Evolutionary conservation across 1,139 yeast species (phyloP).

Genomic region (Saccharomyces hybrid): DNA sequence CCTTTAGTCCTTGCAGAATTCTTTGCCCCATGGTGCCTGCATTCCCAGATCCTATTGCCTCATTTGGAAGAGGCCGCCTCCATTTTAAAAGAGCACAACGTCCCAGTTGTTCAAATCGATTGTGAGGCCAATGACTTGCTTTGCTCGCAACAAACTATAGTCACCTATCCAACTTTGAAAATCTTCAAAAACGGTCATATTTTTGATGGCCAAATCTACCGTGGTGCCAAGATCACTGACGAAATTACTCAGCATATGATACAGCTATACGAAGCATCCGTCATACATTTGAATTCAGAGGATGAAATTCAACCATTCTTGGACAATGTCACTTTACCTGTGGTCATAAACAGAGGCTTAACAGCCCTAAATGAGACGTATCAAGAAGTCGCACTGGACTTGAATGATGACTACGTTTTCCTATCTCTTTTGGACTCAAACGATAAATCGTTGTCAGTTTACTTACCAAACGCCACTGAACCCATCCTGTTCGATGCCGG

Average conservation of each 20-base stretch:
- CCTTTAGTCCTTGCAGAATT: slow-evolving; percentile 87
- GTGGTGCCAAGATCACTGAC: slow-evolving; percentile 74
- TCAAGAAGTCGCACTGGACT: slow-evolving; percentile 22
- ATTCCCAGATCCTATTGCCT: slow-evolving; percentile 88
- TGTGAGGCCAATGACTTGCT: slow-evolving; percentile 79
- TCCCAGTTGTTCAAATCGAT: slow-evolving; percentile 84
- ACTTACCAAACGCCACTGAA: slow-evolving; percentile 2
- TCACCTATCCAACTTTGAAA: slow-evolving; percentile 88
- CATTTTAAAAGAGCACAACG: slow-evolving; percentile 50
- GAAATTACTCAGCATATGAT: slow-evolving; percentile 72
- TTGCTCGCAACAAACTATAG: slow-evolving; percentile 66
- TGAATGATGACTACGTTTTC: slow-evolving; percentile 16
- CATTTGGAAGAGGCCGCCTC: slow-evolving; percentile 82
- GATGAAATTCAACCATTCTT: slow-evolving; percentile 40
- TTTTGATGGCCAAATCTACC: slow-evolving; percentile 48
- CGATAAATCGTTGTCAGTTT: slow-evolving; percentile 6
- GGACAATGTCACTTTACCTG: slow-evolving; percentile 10
- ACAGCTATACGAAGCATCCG: slow-evolving; percentile 78
- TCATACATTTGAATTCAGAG: slow-evolving; percentile 47
- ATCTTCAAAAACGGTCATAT: slow-evolving; percentile 60
- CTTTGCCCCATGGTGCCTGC: slow-evolving; percentile 99
- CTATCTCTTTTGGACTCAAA: slow-evolving; percentile 6
- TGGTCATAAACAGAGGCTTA: slow-evolving; percentile 24
- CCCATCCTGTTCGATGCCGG: slow-evolving; percentile 2
- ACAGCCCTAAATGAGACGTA: slow-evolving; percentile 22